Evolutionary conservation across 257 asterid genomes (phyloP).

Genomic region (Solanum corneliomulleri): DNA sequence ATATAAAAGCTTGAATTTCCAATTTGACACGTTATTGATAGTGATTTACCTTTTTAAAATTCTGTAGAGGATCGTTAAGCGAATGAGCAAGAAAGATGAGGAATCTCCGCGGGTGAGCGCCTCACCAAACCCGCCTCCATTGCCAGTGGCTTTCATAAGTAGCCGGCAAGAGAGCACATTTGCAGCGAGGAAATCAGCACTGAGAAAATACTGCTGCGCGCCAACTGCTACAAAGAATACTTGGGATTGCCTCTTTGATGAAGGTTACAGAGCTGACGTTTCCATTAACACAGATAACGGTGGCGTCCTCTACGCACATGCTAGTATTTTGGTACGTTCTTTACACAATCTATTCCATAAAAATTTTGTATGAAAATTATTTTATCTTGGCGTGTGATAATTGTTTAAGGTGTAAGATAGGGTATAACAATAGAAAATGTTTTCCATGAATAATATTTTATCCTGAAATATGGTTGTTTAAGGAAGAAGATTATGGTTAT

Average conservation of each 20-base stretch:
- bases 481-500: background rate
- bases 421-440: background rate
- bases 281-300: slow-evolving; percentile 38
- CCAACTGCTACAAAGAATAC: slow-evolving; percentile 19
- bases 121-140: slow-evolving; percentile 56
- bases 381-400: background rate
- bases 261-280: slow-evolving; percentile 78
- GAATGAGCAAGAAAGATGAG: slow-evolving; percentile 14
- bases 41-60: background rate
- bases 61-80: background rate
- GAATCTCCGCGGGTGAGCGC: slow-evolving; percentile 13
- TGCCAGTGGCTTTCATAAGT: slow-evolving; percentile 12
- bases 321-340: slow-evolving; percentile 56
- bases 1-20: background rate
- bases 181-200: background rate
- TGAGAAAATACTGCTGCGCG: slow-evolving; percentile 13
- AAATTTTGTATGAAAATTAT: background rate
- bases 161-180: slow-evolving; percentile 10
- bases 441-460: background rate
- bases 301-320: slow-evolving; percentile 54
- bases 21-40: background rate
- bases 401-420: background rate
- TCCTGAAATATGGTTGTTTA: background rate
- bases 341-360: background rate
- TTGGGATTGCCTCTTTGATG: slow-evolving; percentile 66